A percentile compares a stretch with the other conserved stretches of the same genome.
Evolutionary conservation across 495 filamentous ascomycete genomes (phyloP).

Genomic region (Penicillium paradoxum): DNA sequence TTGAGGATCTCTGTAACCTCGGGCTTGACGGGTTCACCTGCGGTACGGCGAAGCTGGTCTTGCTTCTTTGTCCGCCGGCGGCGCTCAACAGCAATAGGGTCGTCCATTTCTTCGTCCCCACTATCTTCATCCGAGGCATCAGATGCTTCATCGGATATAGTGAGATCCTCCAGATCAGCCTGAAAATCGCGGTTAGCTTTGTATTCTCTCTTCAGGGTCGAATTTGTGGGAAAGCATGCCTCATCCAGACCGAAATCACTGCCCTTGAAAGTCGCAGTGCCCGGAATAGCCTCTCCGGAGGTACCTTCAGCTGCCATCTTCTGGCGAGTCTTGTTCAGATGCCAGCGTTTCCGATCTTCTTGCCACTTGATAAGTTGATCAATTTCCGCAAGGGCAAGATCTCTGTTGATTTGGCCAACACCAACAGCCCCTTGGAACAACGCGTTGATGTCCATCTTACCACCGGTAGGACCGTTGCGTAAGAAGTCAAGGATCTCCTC

Average conservation of each 20-base stretch:
- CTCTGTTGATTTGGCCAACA: conserved; percentile 60
- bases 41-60: conserved; percentile 72
- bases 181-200: conserved; percentile 20
- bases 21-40: conserved; percentile 89
- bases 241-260: conserved; percentile 87
- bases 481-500: conserved; percentile 96
- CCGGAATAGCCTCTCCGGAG: conserved; percentile 37
- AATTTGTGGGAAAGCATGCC: conserved; percentile 36
- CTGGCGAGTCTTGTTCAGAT: conserved; percentile 92
- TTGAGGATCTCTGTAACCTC: conserved; percentile 70
- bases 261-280: conserved; percentile 56
- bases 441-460: conserved; percentile 88
- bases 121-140: conserved; percentile 61
- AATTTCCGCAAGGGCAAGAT: conserved; percentile 73
- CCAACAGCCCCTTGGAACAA: conserved; percentile 75
- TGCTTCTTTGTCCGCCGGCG: conserved; percentile 66
- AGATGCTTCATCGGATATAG: conserved; percentile 66
- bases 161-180: conserved; percentile 76
- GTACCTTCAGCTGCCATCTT: conserved; percentile 91
- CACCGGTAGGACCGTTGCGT: conserved; percentile 71
- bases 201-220: conserved; percentile 5
- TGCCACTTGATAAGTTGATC: conserved; percentile 87
- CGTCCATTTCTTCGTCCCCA: conserved; percentile 65
- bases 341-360: conserved; percentile 91
- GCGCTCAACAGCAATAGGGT: conserved; percentile 84